Conservation (phyloP, 768 basidiomycete genomes). For the Psilocybe cyanescens region DNA sequence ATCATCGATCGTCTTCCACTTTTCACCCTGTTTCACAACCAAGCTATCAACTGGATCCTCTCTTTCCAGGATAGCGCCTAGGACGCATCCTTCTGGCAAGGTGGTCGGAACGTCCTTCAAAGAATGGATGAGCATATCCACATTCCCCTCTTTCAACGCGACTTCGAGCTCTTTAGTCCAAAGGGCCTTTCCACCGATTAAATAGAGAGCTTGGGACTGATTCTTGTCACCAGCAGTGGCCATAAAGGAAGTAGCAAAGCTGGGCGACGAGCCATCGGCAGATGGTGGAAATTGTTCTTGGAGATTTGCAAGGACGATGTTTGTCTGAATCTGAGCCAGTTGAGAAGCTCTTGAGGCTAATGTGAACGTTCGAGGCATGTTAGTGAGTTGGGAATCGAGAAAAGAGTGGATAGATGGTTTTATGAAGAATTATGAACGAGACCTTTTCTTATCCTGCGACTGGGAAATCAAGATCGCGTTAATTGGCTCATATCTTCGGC, state of each 20-base stretch:
- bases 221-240: conserved; percentile 87
- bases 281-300: conserved; percentile 54
- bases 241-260: conserved; percentile 51
- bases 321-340: conserved; percentile 90
- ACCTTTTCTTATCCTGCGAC: conserved; percentile 1
- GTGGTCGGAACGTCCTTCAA: conserved; percentile 93
- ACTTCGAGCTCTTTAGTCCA: conserved; percentile 99
- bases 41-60: conserved; percentile 91
- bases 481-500: conserved; percentile 13
- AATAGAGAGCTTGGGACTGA: conserved; percentile 83
- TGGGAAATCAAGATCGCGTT: conserved; percentile 12
- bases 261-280: conserved; percentile 36
- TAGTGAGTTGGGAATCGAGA: neutral
- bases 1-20: conserved; percentile 77
- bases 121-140: conserved; percentile 93
- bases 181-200: conserved; percentile 87
- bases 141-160: conserved; percentile 65
- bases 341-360: conserved; percentile 88
- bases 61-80: conserved; percentile 84
- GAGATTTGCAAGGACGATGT: conserved; percentile 73
- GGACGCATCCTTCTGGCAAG: conserved; percentile 81
- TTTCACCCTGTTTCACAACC: conserved; percentile 75
- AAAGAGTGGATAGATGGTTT: neutral
- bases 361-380: conserved; percentile 55
- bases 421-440: neutral